phyloP scores from a whole-genome alignment of 441 rosid species.

The Pelargonium citronellum region DNA sequence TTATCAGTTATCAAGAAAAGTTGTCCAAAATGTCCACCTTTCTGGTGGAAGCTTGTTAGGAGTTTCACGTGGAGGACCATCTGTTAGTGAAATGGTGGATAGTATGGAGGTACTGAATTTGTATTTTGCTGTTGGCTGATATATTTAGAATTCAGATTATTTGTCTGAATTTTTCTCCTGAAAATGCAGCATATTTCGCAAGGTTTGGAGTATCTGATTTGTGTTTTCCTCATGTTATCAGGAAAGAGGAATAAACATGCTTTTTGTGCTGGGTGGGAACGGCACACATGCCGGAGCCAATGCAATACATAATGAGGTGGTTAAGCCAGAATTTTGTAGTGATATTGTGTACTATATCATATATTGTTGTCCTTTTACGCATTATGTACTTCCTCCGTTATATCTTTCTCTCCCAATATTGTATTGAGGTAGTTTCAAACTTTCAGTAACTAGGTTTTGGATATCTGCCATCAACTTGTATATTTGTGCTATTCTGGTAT shows the following conservation, averaged over 20 bases:
- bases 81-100: conserved; percentile 64
- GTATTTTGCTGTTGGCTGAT: background rate
- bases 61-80: conserved; percentile 96
- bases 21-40: conserved; percentile 88
- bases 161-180: conserved; percentile 3
- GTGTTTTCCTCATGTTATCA: conserved; percentile 30
- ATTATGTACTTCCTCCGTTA: conserved; percentile 1
- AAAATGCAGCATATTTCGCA: conserved; percentile 14
- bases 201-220: conserved; percentile 17
- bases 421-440: background rate
- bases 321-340: conserved; percentile 15
- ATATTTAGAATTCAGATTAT: background rate
- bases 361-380: conserved; percentile 2
- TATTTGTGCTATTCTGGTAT: background rate
- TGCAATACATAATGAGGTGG: conserved; percentile 89
- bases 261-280: conserved; percentile 89
- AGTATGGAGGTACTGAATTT: conserved; percentile 59
- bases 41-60: conserved; percentile 98
- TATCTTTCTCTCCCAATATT: background rate
- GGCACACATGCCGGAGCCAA: conserved; percentile 98
- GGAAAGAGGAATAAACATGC: conserved; percentile 98
- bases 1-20: conserved; percentile 78
- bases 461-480: background rate
- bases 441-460: background rate
- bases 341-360: background rate